These are phyloP conservation scores for Daucus carota DNA, from an alignment of 129 eudicot genomes.

Conservation along the genomic window DNA sequence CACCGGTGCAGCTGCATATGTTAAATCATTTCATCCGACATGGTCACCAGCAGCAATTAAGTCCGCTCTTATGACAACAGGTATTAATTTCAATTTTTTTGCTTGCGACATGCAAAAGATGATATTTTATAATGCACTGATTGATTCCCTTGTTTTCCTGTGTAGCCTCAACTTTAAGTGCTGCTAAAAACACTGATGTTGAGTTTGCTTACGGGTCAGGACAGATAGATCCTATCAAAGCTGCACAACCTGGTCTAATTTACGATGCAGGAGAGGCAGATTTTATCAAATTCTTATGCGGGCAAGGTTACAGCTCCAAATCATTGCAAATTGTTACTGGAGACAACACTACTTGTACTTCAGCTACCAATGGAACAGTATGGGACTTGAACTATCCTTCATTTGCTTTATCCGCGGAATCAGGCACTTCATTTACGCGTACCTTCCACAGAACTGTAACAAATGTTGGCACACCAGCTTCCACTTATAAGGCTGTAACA, in stretches of 20 bases:
- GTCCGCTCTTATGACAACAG: conserved; percentile 29
- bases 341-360: conserved; percentile 22
- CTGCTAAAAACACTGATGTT: conserved; percentile 9
- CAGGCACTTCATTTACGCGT: neutral
- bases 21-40: conserved; percentile 17
- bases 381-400: conserved; percentile 32
- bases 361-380: conserved; percentile 15
- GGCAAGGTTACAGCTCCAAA: conserved; percentile 27
- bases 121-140: neutral
- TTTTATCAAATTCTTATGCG: conserved; percentile 21
- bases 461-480: conserved; percentile 33
- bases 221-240: conserved; percentile 22
- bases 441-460: conserved; percentile 31
- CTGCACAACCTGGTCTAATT: conserved; percentile 24
- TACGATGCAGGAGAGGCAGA: conserved; percentile 24
- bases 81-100: neutral
- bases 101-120: neutral
- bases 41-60: conserved; percentile 27
- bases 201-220: conserved; percentile 36
- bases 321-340: conserved; percentile 24
- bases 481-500: conserved; percentile 22
- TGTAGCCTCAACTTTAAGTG: conserved; percentile 15
- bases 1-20: conserved; percentile 14
- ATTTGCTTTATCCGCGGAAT: conserved; percentile 7
- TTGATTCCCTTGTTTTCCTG: neutral